Base-by-base conservation (phyloP, 306 rosid genomes). In the Leucaena leucocephala region DNA sequence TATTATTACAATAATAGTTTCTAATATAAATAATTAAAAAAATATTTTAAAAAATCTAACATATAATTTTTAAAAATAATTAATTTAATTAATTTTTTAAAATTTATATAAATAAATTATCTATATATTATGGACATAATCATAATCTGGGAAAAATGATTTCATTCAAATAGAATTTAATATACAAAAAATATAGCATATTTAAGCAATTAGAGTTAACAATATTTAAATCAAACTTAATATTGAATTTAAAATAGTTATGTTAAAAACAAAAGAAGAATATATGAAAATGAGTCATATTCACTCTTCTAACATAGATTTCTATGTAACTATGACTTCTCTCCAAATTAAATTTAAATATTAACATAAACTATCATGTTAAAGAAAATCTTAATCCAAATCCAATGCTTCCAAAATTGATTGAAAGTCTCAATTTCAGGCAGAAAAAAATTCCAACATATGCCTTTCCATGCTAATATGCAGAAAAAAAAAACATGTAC, bases 221-320 rank as follows among this genome's bases (percentile, higher is more conserved):
- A 27, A 27, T 27, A 27, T 0, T 27, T 27, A 1, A 54, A 17
- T 33, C 3, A 21, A 74, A 19, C 36, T 34, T 55, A 42, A 50
- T 52, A 72, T 12, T 52, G 5, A 59, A 40, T 40, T 1, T 48
- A 64, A 71, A 72, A n/a, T 80, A 52, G 80, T 80, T 84, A 80
- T 76, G 80, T 84, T 76, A 4, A 66, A 40, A 38, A 4, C 4
- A 45, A 72, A 7, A 7, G 0, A 42, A 42, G 11, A 1, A 8
- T 8, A 42, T 8, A 42, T 8, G 14, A 2, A 46, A 14, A 46
- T 46, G 16, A 6, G 2, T 3, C 4, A 46, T 46, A 3, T 46
- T 46, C 52, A 46, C 52, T 12, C 52, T 46, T 46, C 52, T 16
- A 13, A 13, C 52, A 13, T 46, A 46, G 16, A 13, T 46, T 46